A percentile compares a stretch with the other conserved stretches of the same genome.
These are phyloP conservation scores for Nemania sp. DNA, from an alignment of 2,329 filamentous ascomycete species.

Conservation along the genomic window DNA sequence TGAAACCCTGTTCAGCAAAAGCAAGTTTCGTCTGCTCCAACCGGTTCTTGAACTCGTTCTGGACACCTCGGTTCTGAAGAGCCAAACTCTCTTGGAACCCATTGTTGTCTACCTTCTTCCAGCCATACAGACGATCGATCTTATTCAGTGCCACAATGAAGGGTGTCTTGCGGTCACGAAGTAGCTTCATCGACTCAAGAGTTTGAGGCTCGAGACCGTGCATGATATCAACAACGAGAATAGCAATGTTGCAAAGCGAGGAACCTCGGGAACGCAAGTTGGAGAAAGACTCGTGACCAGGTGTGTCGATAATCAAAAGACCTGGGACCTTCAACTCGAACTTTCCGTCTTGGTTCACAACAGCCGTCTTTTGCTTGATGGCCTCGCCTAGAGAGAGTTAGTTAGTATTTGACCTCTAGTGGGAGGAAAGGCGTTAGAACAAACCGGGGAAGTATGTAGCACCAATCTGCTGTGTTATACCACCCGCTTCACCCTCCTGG, in stretches of 20 bases:
- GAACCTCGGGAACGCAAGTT: constrained; percentile 97
- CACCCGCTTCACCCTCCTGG: constrained; percentile 98
- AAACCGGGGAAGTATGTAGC: constrained; percentile 90
- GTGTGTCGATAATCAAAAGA: constrained; percentile 96
- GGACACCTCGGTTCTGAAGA: constrained; percentile 90
- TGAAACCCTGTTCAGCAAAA: constrained; percentile 97
- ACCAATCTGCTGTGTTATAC: constrained; percentile 99
- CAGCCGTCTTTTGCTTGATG: constrained; percentile 89
- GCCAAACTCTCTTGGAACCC: constrained; percentile 93
- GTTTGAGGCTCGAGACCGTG: constrained; percentile 98
- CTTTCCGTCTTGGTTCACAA: constrained; percentile 88
- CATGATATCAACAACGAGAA: constrained; percentile 99
- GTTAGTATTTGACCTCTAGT: constrained; percentile 14
- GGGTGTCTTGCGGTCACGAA: constrained; percentile 93
- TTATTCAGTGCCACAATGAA: constrained; percentile 99
- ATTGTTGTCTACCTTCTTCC: constrained; percentile 99
- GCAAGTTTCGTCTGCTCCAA: constrained; percentile 92
- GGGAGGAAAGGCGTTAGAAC: background rate
- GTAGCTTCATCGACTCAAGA: constrained; percentile 93
- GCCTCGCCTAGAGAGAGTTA: constrained; percentile 74
- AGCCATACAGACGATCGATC: constrained; percentile 98
- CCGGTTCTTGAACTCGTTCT: constrained; percentile 93
- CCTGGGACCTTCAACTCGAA: constrained; percentile 99
- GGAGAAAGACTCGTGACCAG: constrained; percentile 99
- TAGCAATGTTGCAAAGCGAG: constrained; percentile 98